These are phyloP conservation scores for Rhizopus arrhizus DNA, from an alignment of 371 early-diverging fungal genomes.

Conservation along the genomic window DNA sequence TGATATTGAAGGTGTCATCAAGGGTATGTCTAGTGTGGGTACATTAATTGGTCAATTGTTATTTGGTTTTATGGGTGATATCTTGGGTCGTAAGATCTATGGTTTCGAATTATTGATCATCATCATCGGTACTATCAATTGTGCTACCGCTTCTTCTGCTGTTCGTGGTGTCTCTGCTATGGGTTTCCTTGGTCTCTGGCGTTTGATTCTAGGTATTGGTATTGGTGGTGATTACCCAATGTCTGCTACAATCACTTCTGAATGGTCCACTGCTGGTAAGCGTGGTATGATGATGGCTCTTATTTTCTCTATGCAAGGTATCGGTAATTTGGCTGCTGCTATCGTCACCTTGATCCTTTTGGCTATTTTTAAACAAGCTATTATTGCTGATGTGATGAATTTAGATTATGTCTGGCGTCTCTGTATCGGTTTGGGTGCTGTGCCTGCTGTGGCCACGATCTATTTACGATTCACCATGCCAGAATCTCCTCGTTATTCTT, in stretches of 20 bases:
- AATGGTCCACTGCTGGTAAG: slow-evolving; percentile 76
- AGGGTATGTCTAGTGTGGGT: slow-evolving; percentile 82
- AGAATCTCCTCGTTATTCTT: slow-evolving; percentile 88
- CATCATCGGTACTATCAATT: slow-evolving; percentile 77
- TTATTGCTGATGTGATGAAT: slow-evolving; percentile 63
- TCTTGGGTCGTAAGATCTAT: slow-evolving; percentile 83
- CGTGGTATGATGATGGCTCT: slow-evolving; percentile 73
- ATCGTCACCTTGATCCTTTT: slow-evolving; percentile 72
- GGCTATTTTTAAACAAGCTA: slow-evolving; percentile 66
- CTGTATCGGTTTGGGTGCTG: slow-evolving; percentile 74
- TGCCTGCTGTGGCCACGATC: slow-evolving; percentile 84
- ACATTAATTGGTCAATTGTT: slow-evolving; percentile 84
- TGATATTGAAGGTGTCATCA: slow-evolving; percentile 72
- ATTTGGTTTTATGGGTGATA: slow-evolving; percentile 86
- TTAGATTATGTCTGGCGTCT: slow-evolving; percentile 91
- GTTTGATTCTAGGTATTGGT: slow-evolving; percentile 82
- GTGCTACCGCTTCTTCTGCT: slow-evolving; percentile 72
- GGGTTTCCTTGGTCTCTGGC: slow-evolving; percentile 79
- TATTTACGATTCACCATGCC: slow-evolving; percentile 92
- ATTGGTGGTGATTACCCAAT: slow-evolving; percentile 88
- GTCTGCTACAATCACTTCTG: slow-evolving; percentile 85
- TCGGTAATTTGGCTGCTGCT: slow-evolving; percentile 82
- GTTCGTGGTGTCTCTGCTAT: slow-evolving; percentile 70
- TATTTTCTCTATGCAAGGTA: slow-evolving; percentile 92
- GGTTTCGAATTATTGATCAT: slow-evolving; percentile 86